Percentiles rank a stretch among this genome's conserved stretches.
These are phyloP conservation scores for Phytophthora syringae DNA, from an alignment of 352 stramenopile species.

Conservation along the genomic window DNA sequence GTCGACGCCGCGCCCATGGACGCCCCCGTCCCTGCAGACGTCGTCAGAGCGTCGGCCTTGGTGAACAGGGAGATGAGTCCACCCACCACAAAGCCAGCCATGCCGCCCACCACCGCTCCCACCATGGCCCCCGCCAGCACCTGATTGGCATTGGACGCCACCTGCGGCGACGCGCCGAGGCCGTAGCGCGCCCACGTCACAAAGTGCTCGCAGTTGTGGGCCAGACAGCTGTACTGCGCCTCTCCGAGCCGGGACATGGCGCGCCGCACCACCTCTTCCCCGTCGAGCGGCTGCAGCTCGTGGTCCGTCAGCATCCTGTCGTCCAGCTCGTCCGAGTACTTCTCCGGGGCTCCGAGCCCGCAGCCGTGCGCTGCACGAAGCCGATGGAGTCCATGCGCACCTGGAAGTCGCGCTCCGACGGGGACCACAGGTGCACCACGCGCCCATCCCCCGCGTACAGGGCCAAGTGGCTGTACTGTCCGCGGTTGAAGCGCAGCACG, in stretches of 20 bases:
- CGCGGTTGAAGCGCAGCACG: conserved; percentile 72
- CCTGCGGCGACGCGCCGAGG: conserved; percentile 60
- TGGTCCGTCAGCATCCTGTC: conserved; percentile 55
- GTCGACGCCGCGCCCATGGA: background rate
- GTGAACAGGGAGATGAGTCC: conserved; percentile 67
- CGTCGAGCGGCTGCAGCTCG: conserved; percentile 43
- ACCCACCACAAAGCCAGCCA: conserved; percentile 66
- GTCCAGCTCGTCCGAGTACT: conserved; percentile 56
- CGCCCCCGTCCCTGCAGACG: conserved; percentile 37
- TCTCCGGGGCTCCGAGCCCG: conserved; percentile 34
- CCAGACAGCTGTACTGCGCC: conserved; percentile 56
- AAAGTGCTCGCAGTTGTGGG: conserved; percentile 82
- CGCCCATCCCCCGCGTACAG: conserved; percentile 53
- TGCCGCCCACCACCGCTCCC: conserved; percentile 59
- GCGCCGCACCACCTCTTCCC: conserved; percentile 50
- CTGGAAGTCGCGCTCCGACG: conserved; percentile 45
- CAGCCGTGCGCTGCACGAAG: conserved; percentile 32
- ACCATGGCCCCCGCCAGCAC: conserved; percentile 69
- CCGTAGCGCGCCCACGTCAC: conserved; percentile 78
- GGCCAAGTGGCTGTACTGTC: conserved; percentile 68
- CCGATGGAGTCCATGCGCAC: conserved; percentile 72
- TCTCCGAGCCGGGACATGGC: conserved; percentile 60
- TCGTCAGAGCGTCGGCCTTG: conserved; percentile 60
- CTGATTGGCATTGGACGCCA: conserved; percentile 59
- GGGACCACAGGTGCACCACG: conserved; percentile 75